Conservation (phyloP, 192 early-diverging fungal species). For the Coemansia sp. region DNA sequence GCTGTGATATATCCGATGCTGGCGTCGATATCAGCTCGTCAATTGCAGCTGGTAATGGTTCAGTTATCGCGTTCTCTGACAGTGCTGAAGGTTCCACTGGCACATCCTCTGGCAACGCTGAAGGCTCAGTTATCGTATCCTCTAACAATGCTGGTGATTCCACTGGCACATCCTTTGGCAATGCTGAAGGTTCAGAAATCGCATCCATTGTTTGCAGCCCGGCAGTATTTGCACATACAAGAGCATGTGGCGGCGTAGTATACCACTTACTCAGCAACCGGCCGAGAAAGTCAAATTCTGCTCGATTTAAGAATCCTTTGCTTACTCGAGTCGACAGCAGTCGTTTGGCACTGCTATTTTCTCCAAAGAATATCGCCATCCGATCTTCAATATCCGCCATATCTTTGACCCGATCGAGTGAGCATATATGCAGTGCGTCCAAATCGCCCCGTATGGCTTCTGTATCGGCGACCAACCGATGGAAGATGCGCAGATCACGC, state of each 20-base stretch:
- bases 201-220: not conserved
- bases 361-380: conserved; percentile 35
- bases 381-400: conserved; percentile 26
- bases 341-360: conserved; percentile 18
- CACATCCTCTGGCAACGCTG: too few relatives aligned
- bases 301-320: conserved; percentile 34
- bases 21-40: not conserved
- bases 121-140: not conserved
- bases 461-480: conserved; percentile 15
- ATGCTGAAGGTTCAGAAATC: not conserved
- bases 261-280: conserved; percentile 43
- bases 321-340: conserved; percentile 23
- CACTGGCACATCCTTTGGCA: too few relatives aligned
- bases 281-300: conserved; percentile 51
- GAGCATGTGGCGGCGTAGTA: conserved; percentile 21
- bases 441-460: conserved; percentile 21
- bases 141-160: too few relatives aligned
- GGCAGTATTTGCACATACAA: not conserved
- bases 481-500: conserved; percentile 19
- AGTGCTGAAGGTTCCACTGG: too few relatives aligned
- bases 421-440: conserved; percentile 34
- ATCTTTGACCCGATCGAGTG: conserved; percentile 11
- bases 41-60: not conserved
- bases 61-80: not conserved
- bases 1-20: conserved; percentile 9